phyloP scores from a whole-genome alignment of 768 basidiomycete species.

The Rhodotorula diobovata region DNA sequence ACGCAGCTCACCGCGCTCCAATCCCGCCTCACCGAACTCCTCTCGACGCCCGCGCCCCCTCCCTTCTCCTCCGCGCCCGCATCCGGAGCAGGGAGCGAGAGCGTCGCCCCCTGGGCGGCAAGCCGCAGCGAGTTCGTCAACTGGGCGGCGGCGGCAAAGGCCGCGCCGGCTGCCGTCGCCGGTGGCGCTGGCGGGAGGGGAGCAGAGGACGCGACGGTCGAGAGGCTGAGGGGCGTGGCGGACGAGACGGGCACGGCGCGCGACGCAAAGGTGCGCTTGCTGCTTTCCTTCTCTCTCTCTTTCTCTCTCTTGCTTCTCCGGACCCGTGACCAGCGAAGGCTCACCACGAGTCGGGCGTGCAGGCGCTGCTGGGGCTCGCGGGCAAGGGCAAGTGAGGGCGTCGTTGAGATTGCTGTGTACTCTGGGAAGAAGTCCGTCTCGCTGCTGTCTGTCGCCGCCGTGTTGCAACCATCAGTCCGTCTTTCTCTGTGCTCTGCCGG shows the following conservation, averaged over 20 bases:
- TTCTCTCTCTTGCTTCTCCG: background rate
- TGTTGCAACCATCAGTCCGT: background rate
- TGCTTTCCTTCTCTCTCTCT: too few species aligned
- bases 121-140: constrained; percentile 30
- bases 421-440: background rate
- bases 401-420: background rate
- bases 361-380: background rate
- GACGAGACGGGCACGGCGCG: constrained; percentile 5
- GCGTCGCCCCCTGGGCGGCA: constrained; percentile 10
- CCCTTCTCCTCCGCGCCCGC: background rate
- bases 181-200: background rate
- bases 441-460: too few species aligned
- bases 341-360: background rate
- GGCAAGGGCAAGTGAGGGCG: background rate
- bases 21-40: constrained; percentile 16
- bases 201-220: background rate
- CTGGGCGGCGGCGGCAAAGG: constrained; percentile 32
- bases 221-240: constrained; percentile 3
- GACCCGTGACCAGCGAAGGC: too few species aligned
- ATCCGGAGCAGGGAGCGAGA: background rate
- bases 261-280: constrained; percentile 34
- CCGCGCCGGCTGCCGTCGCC: background rate
- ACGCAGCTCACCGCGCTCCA: constrained; percentile 21
- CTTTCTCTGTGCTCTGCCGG: background rate
- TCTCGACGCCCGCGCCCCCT: constrained; percentile 2